Evolutionary conservation across 495 filamentous ascomycete genomes (phyloP), one percentile per base, ranked within the genome.

Genomic region (Aspergillus homomorphus): DNA sequence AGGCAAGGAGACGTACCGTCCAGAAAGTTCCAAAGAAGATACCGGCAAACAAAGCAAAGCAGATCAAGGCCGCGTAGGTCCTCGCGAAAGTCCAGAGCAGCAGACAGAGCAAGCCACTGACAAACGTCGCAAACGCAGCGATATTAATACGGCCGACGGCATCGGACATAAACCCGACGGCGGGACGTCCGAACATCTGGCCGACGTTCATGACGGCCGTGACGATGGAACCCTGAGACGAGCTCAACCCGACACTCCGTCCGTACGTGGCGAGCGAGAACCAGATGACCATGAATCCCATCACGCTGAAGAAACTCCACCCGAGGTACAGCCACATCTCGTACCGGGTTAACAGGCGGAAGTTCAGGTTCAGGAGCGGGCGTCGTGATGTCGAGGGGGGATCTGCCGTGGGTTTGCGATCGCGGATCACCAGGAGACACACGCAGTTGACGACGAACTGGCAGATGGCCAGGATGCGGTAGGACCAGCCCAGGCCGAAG

Each of bases 191-290:
- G 38, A 89, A 61, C 0, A 73, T 82, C 70, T 84, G 80, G 44
- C 84, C 78, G 62, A 90, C 62, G 59, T 89, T 92, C 52, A 92
- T 74, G 26, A 91, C 69, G 0, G 89, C 89, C 2, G 80, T 81
- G 3, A 87, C 76, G 16, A 88, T 69, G 0, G 86, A 84, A 5
- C 83, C 88, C 62, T 91, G 88, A 10, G 72, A 70, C 0, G 82
- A 68, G 10, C 72, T 77, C 21, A 92, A 75, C 4, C 90, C 89
- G 30, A 91, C 77, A 1, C 76, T 76, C 30, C 71, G 66, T 1
- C 85, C 85, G 69, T 88, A 92, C 59, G 88, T 84, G 2, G 87
- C 82, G 43, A 93, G 76, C 19, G 86, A 88, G 72, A 87, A 92
- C 19, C 91, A 69, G 3, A 92, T 74, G 14, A 86, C 84, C 43